Conservation (phyloP, 2,329 filamentous ascomycete genomes). For the Albophoma yamanashiensis region DNA sequence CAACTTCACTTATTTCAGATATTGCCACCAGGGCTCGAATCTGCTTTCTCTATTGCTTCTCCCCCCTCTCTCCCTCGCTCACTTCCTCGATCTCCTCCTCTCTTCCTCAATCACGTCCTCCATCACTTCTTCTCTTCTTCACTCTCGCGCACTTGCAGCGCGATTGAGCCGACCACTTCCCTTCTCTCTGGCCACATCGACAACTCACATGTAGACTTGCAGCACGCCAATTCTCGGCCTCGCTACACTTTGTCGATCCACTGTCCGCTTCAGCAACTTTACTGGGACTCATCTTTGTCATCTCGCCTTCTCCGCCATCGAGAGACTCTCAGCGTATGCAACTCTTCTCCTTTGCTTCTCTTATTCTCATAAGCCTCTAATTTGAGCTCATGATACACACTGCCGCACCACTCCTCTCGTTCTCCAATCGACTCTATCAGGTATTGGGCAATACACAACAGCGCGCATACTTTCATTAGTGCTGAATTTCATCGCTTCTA, state of each 20-base stretch:
- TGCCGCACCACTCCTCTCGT: background rate
- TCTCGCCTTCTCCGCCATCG: background rate
- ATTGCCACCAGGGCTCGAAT: too few species aligned
- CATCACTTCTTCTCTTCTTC: background rate
- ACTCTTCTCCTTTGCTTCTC: background rate
- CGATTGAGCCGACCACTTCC: background rate
- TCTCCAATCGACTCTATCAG: background rate
- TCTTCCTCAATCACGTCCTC: too few species aligned
- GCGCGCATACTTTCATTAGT: too few species aligned
- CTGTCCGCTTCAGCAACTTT: background rate
- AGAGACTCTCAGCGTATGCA: background rate
- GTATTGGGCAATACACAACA: background rate
- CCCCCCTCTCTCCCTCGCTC: too few species aligned
- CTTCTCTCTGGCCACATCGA: background rate
- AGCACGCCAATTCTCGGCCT: background rate
- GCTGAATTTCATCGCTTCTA: too few species aligned
- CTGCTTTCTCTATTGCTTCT: too few species aligned
- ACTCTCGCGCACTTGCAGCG: background rate
- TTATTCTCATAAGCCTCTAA: background rate
- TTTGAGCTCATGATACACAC: background rate
- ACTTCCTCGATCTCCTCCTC: too few species aligned
- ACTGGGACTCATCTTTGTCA: background rate
- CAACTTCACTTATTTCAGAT: background rate
- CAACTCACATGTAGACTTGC: background rate
- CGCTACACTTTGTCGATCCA: background rate